Conservation (phyloP, 83 land plant genomes). For the Diphasiastrum complanatum region DNA sequence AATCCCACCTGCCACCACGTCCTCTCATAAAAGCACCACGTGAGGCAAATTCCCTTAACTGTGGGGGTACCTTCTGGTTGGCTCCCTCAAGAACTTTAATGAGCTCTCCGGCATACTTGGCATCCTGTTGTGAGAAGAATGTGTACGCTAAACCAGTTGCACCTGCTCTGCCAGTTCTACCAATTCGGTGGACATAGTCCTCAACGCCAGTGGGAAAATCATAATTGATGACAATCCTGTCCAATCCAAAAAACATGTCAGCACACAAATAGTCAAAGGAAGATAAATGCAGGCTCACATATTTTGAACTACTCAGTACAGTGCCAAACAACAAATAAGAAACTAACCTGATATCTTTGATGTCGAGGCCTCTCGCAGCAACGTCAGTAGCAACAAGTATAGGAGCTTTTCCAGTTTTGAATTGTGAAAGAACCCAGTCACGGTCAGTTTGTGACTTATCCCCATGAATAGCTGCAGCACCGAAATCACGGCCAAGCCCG, state of each 20-base stretch:
- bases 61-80: slow-evolving; percentile 61
- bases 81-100: slow-evolving; percentile 73
- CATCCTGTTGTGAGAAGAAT: slow-evolving; percentile 64
- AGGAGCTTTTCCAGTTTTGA: slow-evolving; percentile 55
- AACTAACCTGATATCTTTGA: slow-evolving; percentile 70
- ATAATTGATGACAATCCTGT: slow-evolving; percentile 75
- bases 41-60: slow-evolving; percentile 50
- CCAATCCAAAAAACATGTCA: neutral
- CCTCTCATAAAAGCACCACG: neutral
- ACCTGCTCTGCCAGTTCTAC: slow-evolving; percentile 85
- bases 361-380: slow-evolving; percentile 82
- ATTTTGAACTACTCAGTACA: too few species aligned
- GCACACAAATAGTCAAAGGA: neutral
- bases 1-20: slow-evolving; percentile 1
- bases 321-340: too few species aligned
- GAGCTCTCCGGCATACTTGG: slow-evolving; percentile 59
- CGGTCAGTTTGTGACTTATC: slow-evolving; percentile 75
- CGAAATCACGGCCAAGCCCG: slow-evolving; percentile 52
- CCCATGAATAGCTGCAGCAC: slow-evolving; percentile 76
- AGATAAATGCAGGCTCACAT: neutral
- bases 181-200: slow-evolving; percentile 86
- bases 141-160: slow-evolving; percentile 69
- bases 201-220: slow-evolving; percentile 73
- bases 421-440: slow-evolving; percentile 64
- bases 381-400: slow-evolving; percentile 89